A percentile compares a stretch with the other conserved stretches of the same genome.
These are phyloP conservation scores for Epichloe scottii DNA, from an alignment of 2,329 filamentous ascomycete genomes.

Conservation along the genomic window DNA sequence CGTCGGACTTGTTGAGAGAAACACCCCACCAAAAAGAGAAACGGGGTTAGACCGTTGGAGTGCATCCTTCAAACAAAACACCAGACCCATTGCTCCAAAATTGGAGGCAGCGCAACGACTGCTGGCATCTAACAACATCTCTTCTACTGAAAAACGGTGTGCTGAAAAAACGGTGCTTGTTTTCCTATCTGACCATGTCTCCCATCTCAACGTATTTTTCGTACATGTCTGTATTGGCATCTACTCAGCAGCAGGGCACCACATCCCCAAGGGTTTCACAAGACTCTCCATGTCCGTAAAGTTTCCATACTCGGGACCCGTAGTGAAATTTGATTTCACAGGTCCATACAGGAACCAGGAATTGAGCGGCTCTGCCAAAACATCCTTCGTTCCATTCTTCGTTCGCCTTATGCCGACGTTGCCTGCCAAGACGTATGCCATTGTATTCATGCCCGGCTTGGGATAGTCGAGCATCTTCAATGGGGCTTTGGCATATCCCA, in stretches of 20 bases:
- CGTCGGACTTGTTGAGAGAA: too few relatives aligned
- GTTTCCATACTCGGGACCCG: slow-evolving; percentile 11
- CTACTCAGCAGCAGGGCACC: slow-evolving; percentile 2
- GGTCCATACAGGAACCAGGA: slow-evolving; percentile 30
- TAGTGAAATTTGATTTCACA: slow-evolving; percentile 14
- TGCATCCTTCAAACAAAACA: background rate
- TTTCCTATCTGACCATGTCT: too few relatives aligned
- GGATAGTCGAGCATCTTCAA: slow-evolving; percentile 23
- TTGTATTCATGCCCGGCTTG: slow-evolving; percentile 5
- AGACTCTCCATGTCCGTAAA: slow-evolving; percentile 11
- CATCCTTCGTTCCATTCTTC: slow-evolving; percentile 6
- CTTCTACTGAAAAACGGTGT: too few relatives aligned
- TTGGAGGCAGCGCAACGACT: too few relatives aligned
- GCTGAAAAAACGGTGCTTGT: too few relatives aligned
- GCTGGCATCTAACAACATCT: too few relatives aligned
- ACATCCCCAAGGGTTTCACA: slow-evolving; percentile 2
- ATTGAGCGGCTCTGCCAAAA: slow-evolving; percentile 22
- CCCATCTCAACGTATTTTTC: too few relatives aligned
- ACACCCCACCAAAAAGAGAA: background rate
- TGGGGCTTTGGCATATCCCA: slow-evolving; percentile 27
- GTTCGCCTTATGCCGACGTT: slow-evolving; percentile 22
- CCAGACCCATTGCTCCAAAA: too few relatives aligned
- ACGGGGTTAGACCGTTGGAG: too few relatives aligned
- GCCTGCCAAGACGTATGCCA: slow-evolving; percentile 25
- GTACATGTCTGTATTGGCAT: too few relatives aligned